phyloP scores from a whole-genome alignment of 2,329 filamentous ascomycete genomes.

The Exophiala oligosperma region DNA sequence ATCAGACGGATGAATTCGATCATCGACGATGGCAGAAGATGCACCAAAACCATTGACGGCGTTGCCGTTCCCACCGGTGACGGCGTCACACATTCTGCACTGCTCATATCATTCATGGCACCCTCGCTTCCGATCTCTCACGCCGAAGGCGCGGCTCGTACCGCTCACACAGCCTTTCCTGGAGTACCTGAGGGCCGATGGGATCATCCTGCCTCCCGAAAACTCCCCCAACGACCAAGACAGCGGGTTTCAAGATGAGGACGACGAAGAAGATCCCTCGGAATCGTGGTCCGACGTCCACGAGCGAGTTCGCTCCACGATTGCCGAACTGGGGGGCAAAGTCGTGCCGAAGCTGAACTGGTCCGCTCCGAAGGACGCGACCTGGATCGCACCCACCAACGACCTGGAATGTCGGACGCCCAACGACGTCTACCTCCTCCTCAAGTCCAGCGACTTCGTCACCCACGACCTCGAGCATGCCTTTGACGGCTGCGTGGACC shows the following conservation, averaged over 20 bases:
- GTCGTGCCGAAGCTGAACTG: constrained; percentile 95
- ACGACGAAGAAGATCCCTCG: constrained; percentile 60
- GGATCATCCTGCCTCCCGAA: constrained; percentile 73
- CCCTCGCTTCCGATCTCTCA: constrained; percentile 73
- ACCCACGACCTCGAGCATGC: constrained; percentile 93
- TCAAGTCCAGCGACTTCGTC: constrained; percentile 93
- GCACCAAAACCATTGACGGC: constrained; percentile 10
- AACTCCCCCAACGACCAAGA: constrained; percentile 50
- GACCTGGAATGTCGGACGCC: constrained; percentile 86
- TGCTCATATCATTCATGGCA: constrained; percentile 96
- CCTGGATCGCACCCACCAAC: constrained; percentile 85
- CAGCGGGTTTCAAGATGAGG: constrained; percentile 49
- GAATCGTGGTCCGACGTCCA: constrained; percentile 69
- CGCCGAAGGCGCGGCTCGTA: constrained; percentile 83
- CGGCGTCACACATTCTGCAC: constrained; percentile 82
- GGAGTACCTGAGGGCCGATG: constrained; percentile 85
- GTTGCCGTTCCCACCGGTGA: constrained; percentile 78
- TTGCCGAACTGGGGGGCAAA: constrained; percentile 77
- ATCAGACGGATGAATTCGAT: no score
- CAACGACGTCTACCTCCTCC: constrained; percentile 88
- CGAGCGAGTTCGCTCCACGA: constrained; percentile 71
- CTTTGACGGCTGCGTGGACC: constrained; percentile 69
- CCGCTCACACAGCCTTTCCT: constrained; percentile 74
- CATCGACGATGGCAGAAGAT: constrained; percentile 3
- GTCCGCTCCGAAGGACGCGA: constrained; percentile 94